phyloP scores from a whole-genome alignment of 768 basidiomycete genomes.

The Clathrus columnatus region DNA sequence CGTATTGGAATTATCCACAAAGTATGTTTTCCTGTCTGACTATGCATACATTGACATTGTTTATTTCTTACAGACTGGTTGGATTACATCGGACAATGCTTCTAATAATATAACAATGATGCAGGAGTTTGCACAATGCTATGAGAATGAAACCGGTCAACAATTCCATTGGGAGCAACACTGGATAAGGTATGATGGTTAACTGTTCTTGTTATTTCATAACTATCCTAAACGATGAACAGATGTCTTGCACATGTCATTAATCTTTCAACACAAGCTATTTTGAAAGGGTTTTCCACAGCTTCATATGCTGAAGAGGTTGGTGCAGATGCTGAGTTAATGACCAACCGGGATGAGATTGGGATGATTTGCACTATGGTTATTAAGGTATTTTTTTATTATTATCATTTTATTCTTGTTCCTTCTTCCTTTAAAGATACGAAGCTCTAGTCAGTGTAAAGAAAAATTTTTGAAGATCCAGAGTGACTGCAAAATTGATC shows the following conservation, averaged over 20 bases:
- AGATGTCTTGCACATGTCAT: slow-evolving; percentile 27
- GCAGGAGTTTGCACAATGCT: slow-evolving; percentile 15
- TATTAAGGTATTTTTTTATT: slow-evolving; percentile 15
- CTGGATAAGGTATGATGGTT: slow-evolving; percentile 13
- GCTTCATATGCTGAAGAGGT: slow-evolving; percentile 19
- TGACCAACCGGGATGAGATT: slow-evolving; percentile 16
- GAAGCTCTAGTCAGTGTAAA: slow-evolving; percentile 23
- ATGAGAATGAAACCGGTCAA: slow-evolving; percentile 4
- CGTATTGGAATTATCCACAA: slow-evolving; percentile 23
- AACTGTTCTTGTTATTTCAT: neutral
- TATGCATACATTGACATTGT: neutral
- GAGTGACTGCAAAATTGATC: neutral
- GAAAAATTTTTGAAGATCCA: slow-evolving; percentile 18
- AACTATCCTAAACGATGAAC: neutral
- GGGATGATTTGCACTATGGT: slow-evolving; percentile 10
- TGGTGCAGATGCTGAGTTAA: slow-evolving; percentile 11
- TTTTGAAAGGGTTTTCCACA: slow-evolving; percentile 22
- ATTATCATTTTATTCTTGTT: too few relatives aligned
- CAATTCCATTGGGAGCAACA: slow-evolving; percentile 7
- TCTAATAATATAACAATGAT: slow-evolving; percentile 31
- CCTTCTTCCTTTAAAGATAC: slow-evolving; percentile 11
- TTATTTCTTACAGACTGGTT: slow-evolving; percentile 21
- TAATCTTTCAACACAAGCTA: slow-evolving; percentile 27
- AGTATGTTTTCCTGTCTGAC: slow-evolving; percentile 18
- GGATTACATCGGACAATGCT: slow-evolving; percentile 32